Conservation (phyloP, 2,329 filamentous ascomycete genomes). For the Sporothrix phasma region DNA sequence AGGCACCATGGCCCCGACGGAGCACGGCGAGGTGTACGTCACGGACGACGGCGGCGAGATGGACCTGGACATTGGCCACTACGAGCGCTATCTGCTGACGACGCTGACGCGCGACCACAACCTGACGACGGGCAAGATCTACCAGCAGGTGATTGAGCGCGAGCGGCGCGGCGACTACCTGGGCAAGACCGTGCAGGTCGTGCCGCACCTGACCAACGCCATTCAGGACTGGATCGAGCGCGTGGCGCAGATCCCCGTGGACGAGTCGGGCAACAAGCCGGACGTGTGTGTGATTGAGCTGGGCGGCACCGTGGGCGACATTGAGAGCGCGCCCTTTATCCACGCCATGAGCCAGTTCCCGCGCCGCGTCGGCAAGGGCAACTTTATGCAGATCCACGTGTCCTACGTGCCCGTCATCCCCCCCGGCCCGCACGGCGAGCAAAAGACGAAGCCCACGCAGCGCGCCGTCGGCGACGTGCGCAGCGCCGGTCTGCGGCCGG, state of each 20-base stretch:
- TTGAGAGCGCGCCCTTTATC: conserved; percentile 80
- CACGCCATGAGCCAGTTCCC: conserved; percentile 75
- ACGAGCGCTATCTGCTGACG: conserved; percentile 64
- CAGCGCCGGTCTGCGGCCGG: conserved; percentile 64
- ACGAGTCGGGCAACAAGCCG: conserved; percentile 70
- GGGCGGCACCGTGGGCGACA: conserved; percentile 64
- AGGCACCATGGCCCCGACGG: conserved; percentile 30
- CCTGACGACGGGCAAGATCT: conserved; percentile 96
- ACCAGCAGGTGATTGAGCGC: conserved; percentile 72
- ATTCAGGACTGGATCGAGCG: conserved; percentile 90
- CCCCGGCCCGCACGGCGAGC: conserved; percentile 44
- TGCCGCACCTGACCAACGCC: conserved; percentile 83
- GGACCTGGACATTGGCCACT: conserved; percentile 49
- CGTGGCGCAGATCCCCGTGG: conserved; percentile 75
- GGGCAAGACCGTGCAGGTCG: conserved; percentile 71
- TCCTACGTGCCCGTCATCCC: conserved; percentile 65
- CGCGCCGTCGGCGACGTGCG: conserved; percentile 76
- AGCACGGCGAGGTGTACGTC: conserved; percentile 83
- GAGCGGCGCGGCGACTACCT: conserved; percentile 64
- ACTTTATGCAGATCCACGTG: conserved; percentile 84
- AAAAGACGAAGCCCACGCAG: conserved; percentile 97
- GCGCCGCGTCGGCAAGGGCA: conserved; percentile 59
- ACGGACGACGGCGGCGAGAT: conserved; percentile 68
- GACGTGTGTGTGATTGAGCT: conserved; percentile 77
- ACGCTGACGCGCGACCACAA: conserved; percentile 81